phyloP scores from a whole-genome alignment of 2,329 filamentous ascomycete species.

The Orbilia blumenaviensis region DNA sequence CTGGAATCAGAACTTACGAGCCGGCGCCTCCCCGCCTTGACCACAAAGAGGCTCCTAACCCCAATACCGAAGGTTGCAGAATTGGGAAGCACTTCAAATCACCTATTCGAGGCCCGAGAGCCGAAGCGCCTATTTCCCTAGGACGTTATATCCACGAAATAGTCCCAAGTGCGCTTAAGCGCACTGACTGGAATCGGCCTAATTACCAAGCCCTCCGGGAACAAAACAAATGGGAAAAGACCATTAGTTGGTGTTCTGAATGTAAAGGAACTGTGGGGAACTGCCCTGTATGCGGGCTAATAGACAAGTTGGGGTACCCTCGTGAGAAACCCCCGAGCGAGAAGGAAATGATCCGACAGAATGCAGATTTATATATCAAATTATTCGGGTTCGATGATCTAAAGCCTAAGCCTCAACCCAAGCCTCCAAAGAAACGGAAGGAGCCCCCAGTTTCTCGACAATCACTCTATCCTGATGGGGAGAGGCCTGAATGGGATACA shows the following conservation, averaged over 20 bases:
- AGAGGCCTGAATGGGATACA: slow-evolving; percentile 30
- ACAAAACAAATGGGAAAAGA: slow-evolving; percentile 6
- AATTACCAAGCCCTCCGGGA: slow-evolving; percentile 13
- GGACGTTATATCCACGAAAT: not conserved
- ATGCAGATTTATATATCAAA: slow-evolving; percentile 6
- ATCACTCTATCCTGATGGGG: slow-evolving; percentile 11
- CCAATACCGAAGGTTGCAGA: not conserved
- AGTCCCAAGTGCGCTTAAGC: slow-evolving; percentile 6
- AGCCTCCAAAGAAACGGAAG: not conserved
- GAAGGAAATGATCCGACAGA: slow-evolving; percentile 22
- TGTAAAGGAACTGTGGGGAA: slow-evolving; percentile 11
- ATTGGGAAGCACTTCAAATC: not conserved
- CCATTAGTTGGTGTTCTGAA: slow-evolving; percentile 16
- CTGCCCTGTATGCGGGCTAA: slow-evolving; percentile 15
- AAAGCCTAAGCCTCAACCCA: not conserved
- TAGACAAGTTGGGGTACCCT: not conserved
- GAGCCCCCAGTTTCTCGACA: not conserved
- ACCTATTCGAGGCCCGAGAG: not conserved
- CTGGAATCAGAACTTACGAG: not conserved
- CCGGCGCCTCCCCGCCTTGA: not conserved
- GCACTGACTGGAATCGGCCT: not conserved
- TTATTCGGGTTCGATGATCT: slow-evolving; percentile 3
- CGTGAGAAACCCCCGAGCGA: not conserved
- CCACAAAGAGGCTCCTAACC: not conserved
- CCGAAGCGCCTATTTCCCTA: not conserved